Evolutionary conservation across 306 rosid species (phyloP), one percentile per base, ranked within the genome.

Genomic region (Vachellia collinsii): DNA sequence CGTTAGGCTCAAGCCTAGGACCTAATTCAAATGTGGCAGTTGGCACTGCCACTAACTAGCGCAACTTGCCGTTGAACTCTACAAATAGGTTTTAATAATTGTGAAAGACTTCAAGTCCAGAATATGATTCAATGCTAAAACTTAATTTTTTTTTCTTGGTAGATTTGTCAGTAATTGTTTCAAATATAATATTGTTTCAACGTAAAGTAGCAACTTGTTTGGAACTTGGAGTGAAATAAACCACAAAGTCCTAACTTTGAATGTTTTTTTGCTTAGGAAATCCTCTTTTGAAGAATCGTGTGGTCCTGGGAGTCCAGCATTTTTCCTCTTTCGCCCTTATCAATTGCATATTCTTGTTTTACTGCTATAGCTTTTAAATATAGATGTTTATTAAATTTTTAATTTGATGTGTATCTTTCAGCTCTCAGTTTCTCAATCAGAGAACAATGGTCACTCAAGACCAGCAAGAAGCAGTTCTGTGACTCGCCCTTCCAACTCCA

Each of bases 401-500:
- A 13, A 19, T 71, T 37, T 34, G 44, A 64, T 37, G 22, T 51
- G 70, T 88, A 70, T 74, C 44, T 83, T 84, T 82, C 98, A 95
- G 99, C 97, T 95, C 74, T 93, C 98, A 43, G 90, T 91, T 72
- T 90, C 99, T 75, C 99, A 91, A 80, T 81, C 98, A 9, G 98
- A 91, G 86, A 90, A 82, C 77, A 89, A 79, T 79, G 82, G 83
- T 85, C 86, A 93, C 50, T 74, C 92, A 56, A 91, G 97, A 86
- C 93, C 99, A 51, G 76, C 94, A 70, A 90, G 99, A 91, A 95
- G 98, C 94, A 95, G 97, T 84, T 95, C 99, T 3, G 97, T 88
- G 74, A 88, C 98, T 68, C 99, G 98, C 34, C 61, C 92, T 75
- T 87, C 98, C 44, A 70, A 86, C 67, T 95, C 96, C 72, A 82